Base-by-base conservation (phyloP, 345 rosid genomes). In the Mercurialis annua region DNA sequence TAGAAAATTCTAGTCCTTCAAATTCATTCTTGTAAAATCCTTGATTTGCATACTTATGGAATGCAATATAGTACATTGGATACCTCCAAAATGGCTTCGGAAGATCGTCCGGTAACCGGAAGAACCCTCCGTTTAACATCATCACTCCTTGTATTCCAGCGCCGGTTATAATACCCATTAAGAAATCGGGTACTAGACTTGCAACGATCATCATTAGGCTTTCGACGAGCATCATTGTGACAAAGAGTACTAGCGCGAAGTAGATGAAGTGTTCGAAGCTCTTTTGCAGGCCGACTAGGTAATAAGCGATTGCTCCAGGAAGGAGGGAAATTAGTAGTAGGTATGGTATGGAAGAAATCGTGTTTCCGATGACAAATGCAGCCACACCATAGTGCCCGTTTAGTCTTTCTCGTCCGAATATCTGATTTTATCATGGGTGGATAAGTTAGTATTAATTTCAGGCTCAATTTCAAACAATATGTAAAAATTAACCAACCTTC, bases 171-270 rank as follows among this genome's bases (percentile, higher is more conserved):
- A 86, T 80, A 17, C 87, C 84, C 87, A 83, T 83, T 21, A 86
- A 73, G 66, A 81, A 86, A 68, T 83, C 74, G 0, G 87, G 87
- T 12, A 81, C 86, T 0, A 80, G 43, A 56, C 87, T 81, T 3
- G 87, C 87, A 17, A 81, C 83, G 6, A 75, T 77, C 88, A 84
- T 84, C 88, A 84, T 84, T 20, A 84, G 42, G 78, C 88, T 80
- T 67, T 84, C 86, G 0, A 82, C 86, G 5, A 84, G 62, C 76
- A 73, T 64, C 83, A 74, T 78, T 65, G 73, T 63, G 0, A 51
- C 75, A 17, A 81, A 85, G 38, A 85, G 79, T 0, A 78, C 6
- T 8, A 73, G 17, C 0, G 72, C 68, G 10, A 85, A 83, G 76
- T 72, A 83, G 11, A 55, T 44, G 34, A 81, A 85, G 77, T 76